Percentiles rank a stretch among this genome's conserved stretches.
These are phyloP conservation scores for Ziziphus jujuba DNA, from an alignment of 306 rosid species.

Conservation along the genomic window DNA sequence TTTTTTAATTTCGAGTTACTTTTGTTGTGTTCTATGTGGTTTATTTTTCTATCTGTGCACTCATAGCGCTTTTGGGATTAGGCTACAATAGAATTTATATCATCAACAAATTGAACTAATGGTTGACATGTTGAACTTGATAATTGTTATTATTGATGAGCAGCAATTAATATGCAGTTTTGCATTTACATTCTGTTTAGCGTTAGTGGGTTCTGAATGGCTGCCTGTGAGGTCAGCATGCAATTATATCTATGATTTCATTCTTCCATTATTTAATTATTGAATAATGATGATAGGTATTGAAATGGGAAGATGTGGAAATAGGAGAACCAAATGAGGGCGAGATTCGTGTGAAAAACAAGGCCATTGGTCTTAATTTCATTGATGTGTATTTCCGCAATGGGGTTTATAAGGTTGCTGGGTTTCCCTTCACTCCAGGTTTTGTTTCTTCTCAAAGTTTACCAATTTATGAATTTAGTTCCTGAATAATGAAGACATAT, in stretches of 20 bases:
- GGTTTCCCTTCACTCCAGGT: constrained; percentile 71
- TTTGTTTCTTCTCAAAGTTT: constrained; percentile 3
- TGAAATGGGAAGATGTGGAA: constrained; percentile 86
- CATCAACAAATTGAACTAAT: too few relatives aligned
- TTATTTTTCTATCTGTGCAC: too few relatives aligned
- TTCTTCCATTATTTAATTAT: not conserved
- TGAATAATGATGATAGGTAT: constrained; percentile 44
- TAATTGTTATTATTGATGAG: too few relatives aligned
- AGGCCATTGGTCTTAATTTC: constrained; percentile 81
- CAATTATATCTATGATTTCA: not conserved
- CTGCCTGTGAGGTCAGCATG: not conserved
- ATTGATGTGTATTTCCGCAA: constrained; percentile 81
- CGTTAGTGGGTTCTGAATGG: not conserved
- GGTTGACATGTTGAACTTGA: too few relatives aligned
- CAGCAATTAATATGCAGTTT: not conserved
- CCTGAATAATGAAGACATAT: not conserved
- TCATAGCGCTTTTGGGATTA: too few relatives aligned
- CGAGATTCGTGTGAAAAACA: constrained; percentile 71
- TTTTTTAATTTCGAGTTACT: too few relatives aligned
- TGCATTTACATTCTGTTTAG: not conserved
- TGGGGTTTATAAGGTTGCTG: constrained; percentile 64
- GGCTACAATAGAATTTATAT: too few relatives aligned
- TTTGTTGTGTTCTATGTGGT: too few relatives aligned
- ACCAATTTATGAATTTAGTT: not conserved
- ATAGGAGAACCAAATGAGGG: constrained; percentile 78